Evolutionary conservation across 805 yeast genomes (phyloP).

Genomic region (Sugiyamaella mastotermitis): DNA sequence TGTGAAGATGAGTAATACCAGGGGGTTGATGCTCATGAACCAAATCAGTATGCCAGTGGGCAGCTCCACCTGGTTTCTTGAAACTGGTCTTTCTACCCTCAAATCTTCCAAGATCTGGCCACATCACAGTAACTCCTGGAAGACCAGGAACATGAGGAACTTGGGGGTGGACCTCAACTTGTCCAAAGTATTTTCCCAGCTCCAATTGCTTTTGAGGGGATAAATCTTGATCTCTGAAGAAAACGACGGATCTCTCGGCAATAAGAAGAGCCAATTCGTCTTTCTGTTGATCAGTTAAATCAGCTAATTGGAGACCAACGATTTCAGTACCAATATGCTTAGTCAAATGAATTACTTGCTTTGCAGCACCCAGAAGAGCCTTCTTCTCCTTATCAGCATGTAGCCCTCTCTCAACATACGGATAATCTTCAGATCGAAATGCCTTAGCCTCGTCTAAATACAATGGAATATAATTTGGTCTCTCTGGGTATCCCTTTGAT

Average conservation of each 20-base stretch:
- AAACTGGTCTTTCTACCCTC: conserved; percentile 21
- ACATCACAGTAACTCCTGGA: conserved; percentile 7
- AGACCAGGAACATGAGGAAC: conserved; percentile 33
- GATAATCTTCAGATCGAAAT: conserved; percentile 27
- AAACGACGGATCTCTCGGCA: conserved; percentile 47
- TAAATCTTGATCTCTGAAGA: conserved; percentile 44
- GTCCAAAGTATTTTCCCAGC: conserved; percentile 43
- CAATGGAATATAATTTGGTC: conserved; percentile 34
- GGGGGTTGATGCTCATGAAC: conserved; percentile 54
- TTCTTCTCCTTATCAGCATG: conserved; percentile 36
- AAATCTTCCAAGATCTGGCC: conserved; percentile 28
- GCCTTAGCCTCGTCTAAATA: conserved; percentile 36
- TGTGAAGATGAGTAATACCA: conserved; percentile 48
- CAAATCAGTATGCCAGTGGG: conserved; percentile 49
- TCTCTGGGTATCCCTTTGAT: conserved; percentile 36
- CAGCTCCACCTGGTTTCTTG: conserved; percentile 22
- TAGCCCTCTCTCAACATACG: conserved; percentile 29
- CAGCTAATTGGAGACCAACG: conserved; percentile 41
- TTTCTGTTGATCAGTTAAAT: conserved; percentile 38
- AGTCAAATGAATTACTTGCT: conserved; percentile 38
- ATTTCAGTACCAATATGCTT: conserved; percentile 46
- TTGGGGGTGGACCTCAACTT: conserved; percentile 31
- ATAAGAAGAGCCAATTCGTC: conserved; percentile 44
- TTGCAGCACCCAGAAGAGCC: conserved; percentile 37
- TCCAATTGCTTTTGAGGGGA: conserved; percentile 38